Evolutionary conservation across 306 rosid species (phyloP), one percentile per base, ranked within the genome.

Genomic region (Quercus variabilis): DNA sequence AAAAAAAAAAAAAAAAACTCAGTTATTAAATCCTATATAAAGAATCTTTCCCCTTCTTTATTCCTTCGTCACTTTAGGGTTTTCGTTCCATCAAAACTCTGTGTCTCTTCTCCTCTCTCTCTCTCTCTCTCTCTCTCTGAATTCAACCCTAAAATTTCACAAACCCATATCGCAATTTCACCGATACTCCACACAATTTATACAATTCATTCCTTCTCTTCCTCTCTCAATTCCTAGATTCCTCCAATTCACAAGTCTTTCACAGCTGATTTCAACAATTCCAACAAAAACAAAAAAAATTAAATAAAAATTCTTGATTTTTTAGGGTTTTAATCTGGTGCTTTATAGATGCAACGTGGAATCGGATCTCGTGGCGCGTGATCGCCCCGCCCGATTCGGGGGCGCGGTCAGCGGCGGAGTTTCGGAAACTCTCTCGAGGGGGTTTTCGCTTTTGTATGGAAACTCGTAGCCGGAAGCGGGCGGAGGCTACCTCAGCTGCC

Each of bases 391-490:
- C 72, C 72, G 76, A 21, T 21, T 55, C 54, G 18, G 38, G 64
- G 6, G 35, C 28, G 76, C 9, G 64, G 60, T 49, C 57, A 59
- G 84, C 92, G 98, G 90, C 94, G 95, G 97, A 87, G 86, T 88
- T 71, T 60, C 77, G 4, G 35, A 18, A 88, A 69, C 79, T 85
- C 85, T 80, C 46, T 41, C 46, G 83, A 82, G 86, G 97, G 99
- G 93, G 90, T 94, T 88, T 87, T 86, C 72, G 89, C 90, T 92
- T 83, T 96, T 96, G 99, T 96, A 96, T 96, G 99, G 99, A 96
- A 96, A 96, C 99, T 93, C 99, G 99, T 77, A 96, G 99, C 92
- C 98, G 96, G 87, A 96, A 96, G 98, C 96, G 98, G 99, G 98
- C 97, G 96, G 99, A 96, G 99, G 99, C 97, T 87, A 90, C 98